Conservation (phyloP, 352 stramenopile species). For the Plasmopara muralis region DNA sequence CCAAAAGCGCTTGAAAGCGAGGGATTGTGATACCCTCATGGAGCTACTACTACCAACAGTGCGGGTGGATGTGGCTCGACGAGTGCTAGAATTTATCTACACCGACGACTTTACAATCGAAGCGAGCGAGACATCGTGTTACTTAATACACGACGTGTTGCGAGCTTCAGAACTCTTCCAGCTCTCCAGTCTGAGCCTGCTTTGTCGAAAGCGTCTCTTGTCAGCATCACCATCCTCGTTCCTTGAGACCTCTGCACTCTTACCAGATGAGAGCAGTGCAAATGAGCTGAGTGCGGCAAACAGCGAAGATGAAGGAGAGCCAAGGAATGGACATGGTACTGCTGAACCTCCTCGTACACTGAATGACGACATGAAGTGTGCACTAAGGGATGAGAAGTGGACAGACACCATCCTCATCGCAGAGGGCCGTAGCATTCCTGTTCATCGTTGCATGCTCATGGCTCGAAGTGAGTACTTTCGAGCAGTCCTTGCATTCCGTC, state of each 20-base stretch:
- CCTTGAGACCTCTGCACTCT: background rate
- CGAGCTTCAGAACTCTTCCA: conserved; percentile 37
- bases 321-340: background rate
- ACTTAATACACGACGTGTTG: conserved; percentile 52
- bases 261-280: conserved; percentile 4
- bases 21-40: conserved; percentile 12
- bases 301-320: conserved; percentile 1
- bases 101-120: conserved; percentile 52
- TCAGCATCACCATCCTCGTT: conserved; percentile 13
- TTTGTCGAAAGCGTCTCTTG: conserved; percentile 36
- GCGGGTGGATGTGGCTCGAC: conserved; percentile 40
- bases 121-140: conserved; percentile 32
- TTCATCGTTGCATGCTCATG: conserved; percentile 56
- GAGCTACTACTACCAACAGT: conserved; percentile 49
- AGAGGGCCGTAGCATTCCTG: conserved; percentile 34
- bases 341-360: conserved; percentile 14
- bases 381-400: conserved; percentile 37
- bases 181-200: conserved; percentile 30
- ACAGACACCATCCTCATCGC: conserved; percentile 48
- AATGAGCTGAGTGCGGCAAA: conserved; percentile 8
- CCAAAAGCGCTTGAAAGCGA: background rate
- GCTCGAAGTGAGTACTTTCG: conserved; percentile 69
- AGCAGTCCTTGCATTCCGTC: conserved; percentile 37
- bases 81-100: conserved; percentile 70
- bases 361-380: conserved; percentile 41